phyloP scores from a whole-genome alignment of 176 grass and related monocot species.

The Ananas comosus region DNA sequence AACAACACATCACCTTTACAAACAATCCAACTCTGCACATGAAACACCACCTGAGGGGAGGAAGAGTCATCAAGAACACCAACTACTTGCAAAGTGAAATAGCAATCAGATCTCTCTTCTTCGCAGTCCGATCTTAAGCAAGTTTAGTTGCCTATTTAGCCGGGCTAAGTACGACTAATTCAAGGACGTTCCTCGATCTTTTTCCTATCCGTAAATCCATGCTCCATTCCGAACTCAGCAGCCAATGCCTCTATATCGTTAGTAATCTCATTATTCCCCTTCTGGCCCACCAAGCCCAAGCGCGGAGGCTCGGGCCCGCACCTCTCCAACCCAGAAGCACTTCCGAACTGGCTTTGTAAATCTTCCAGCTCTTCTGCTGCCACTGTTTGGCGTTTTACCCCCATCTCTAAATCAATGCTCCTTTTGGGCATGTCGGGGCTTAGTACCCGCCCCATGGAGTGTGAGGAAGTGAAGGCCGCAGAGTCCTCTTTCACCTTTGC shows the following conservation, averaged over 20 bases:
- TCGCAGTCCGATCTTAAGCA: too few relatives aligned
- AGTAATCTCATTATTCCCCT: conserved; percentile 17
- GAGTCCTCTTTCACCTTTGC: conserved; percentile 26
- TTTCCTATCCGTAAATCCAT: conserved; percentile 7
- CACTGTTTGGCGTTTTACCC: conserved; percentile 17
- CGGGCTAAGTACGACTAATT: background rate
- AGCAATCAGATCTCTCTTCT: too few relatives aligned
- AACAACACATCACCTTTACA: too few relatives aligned
- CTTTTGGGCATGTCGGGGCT: conserved; percentile 20
- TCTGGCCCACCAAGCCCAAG: background rate
- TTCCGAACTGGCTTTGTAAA: conserved; percentile 21
- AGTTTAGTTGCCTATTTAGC: too few relatives aligned
- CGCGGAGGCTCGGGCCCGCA: conserved; percentile 6
- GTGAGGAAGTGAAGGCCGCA: conserved; percentile 13
- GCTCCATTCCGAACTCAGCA: conserved; percentile 8
- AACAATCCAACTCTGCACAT: too few relatives aligned
- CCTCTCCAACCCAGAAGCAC: conserved; percentile 1
- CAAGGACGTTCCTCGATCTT: background rate
- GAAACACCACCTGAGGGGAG: too few relatives aligned
- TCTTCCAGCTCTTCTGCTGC: conserved; percentile 24
- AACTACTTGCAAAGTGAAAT: too few relatives aligned
- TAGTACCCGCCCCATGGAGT: background rate
- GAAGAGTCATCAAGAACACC: too few relatives aligned
- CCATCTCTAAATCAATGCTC: conserved; percentile 18
- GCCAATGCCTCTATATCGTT: conserved; percentile 8